Percentiles rank a stretch among this genome's conserved stretches.
Conservation (phyloP, 2,329 filamentous ascomycete species). For the Rhynchosporium secalis region DNA sequence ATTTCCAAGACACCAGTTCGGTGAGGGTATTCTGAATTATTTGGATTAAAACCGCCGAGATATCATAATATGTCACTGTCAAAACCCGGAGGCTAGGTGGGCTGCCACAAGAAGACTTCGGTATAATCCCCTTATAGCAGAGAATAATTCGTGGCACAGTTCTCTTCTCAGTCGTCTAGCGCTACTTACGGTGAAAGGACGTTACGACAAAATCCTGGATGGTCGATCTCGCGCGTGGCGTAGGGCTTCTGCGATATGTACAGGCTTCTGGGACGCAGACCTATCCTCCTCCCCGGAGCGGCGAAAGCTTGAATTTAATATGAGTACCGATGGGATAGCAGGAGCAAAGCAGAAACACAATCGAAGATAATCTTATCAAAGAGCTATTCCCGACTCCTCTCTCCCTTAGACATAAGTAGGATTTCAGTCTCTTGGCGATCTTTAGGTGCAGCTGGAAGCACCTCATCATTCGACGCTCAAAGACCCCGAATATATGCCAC, state of each 20-base stretch:
- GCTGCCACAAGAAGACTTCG: too few species aligned
- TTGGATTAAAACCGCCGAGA: neutral
- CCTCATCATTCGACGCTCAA: neutral
- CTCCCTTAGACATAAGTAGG: constrained; percentile 8
- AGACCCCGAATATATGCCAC: constrained; percentile 3
- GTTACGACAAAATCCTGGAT: neutral
- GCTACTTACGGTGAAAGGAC: neutral
- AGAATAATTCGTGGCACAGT: neutral
- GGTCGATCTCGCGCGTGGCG: neutral
- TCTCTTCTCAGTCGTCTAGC: neutral
- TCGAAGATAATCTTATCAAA: too few species aligned
- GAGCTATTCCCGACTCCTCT: too few species aligned
- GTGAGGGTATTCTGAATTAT: too few species aligned
- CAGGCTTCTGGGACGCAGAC: neutral
- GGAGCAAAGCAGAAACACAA: neutral
- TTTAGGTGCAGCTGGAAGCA: neutral
- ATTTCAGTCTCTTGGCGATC: too few species aligned
- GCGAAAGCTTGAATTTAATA: neutral
- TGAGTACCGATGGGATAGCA: neutral
- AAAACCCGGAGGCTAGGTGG: too few species aligned
- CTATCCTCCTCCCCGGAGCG: neutral
- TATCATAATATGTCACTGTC: constrained; percentile 1
- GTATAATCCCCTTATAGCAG: too few species aligned
- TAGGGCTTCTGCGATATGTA: constrained; percentile 11
- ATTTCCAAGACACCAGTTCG: too few species aligned